phyloP scores from a whole-genome alignment of 371 early-diverging fungal species.

The Saksenaea vasiformis region DNA sequence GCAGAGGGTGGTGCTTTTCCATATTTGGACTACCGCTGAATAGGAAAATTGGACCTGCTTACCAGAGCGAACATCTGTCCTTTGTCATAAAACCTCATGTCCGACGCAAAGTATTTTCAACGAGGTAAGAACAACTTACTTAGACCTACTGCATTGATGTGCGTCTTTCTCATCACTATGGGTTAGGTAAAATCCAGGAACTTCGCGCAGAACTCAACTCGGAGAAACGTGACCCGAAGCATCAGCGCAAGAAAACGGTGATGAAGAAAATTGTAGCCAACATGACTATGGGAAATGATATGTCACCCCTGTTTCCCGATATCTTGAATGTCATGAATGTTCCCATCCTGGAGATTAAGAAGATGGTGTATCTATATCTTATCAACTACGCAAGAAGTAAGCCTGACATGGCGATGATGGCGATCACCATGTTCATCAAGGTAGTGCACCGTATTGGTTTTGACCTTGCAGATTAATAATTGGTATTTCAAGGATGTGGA shows the following conservation, averaged over 20 bases:
- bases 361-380: constrained; percentile 90
- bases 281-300: constrained; percentile 99
- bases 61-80: neutral
- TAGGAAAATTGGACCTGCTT: neutral
- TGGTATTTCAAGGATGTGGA: constrained; percentile 80
- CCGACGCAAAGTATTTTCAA: constrained; percentile 84
- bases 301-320: constrained; percentile 84
- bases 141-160: neutral
- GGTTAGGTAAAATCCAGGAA: constrained; percentile 93
- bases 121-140: constrained; percentile 56
- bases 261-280: constrained; percentile 97
- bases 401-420: constrained; percentile 96
- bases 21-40: too few relatives aligned
- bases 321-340: constrained; percentile 62
- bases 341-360: constrained; percentile 68
- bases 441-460: constrained; percentile 38
- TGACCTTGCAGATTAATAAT: neutral
- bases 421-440: constrained; percentile 96
- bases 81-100: constrained; percentile 39
- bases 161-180: neutral
- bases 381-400: constrained; percentile 95
- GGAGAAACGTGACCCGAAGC: constrained; percentile 89
- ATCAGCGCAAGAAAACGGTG: constrained; percentile 84
- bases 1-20: too few relatives aligned
- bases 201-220: constrained; percentile 88